Percentiles rank a stretch among this genome's conserved stretches.
Conservation (phyloP, 2,329 filamentous ascomycete species). For the Pestalotiopsis sp. region DNA sequence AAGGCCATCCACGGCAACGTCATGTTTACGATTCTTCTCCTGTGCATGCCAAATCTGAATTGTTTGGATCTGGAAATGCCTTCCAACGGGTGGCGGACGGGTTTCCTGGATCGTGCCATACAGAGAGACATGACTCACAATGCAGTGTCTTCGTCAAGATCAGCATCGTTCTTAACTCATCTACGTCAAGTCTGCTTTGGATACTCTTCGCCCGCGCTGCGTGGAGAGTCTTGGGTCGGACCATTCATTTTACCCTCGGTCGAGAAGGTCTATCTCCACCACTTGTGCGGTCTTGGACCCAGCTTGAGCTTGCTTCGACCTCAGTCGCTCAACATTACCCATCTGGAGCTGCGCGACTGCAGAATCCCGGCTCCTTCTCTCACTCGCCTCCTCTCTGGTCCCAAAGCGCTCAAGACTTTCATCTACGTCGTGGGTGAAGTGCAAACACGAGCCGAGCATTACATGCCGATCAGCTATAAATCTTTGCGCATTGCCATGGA, state of each 20-base stretch:
- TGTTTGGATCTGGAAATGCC: constrained; percentile 14
- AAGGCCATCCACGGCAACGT: constrained; percentile 7
- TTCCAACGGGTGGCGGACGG: neutral
- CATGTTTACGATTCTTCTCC: constrained; percentile 12
- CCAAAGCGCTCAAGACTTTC: constrained; percentile 12
- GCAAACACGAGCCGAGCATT: constrained; percentile 14
- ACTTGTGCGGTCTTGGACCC: neutral
- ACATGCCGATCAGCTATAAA: constrained; percentile 15
- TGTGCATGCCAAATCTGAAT: constrained; percentile 8
- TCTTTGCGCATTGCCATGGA: constrained; percentile 8
- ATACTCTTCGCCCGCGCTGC: constrained; percentile 2
- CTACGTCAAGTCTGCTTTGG: constrained; percentile 14
- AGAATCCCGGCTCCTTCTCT: constrained; percentile 12
- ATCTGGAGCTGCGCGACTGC: constrained; percentile 17
- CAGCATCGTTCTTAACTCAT: neutral
- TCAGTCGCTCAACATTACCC: constrained; percentile 6
- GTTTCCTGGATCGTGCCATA: constrained; percentile 9
- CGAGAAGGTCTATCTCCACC: constrained; percentile 12
- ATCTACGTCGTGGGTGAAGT: constrained; percentile 18
- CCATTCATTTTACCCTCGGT: constrained; percentile 5
- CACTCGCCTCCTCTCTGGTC: neutral
- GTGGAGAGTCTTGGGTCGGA: constrained; percentile 7
- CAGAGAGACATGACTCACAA: neutral
- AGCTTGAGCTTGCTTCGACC: neutral
- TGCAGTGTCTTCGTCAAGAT: neutral